Evolutionary conservation across 495 filamentous ascomycete species (phyloP).

Genomic region (Tirmania nivea): DNA sequence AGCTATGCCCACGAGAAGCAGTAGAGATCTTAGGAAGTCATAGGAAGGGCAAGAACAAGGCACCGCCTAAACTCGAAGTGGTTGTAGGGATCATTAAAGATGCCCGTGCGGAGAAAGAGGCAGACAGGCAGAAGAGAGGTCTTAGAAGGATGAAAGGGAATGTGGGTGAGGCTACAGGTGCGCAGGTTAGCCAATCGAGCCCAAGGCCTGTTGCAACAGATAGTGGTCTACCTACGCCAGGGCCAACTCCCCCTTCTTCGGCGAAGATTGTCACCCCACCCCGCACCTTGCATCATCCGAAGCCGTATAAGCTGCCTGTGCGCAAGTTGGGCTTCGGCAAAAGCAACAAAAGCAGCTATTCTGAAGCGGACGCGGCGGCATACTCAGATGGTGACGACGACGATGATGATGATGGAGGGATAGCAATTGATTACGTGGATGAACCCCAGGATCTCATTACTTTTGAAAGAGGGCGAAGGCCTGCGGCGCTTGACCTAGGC

Average conservation of each 20-base stretch:
- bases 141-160: not conserved
- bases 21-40: not conserved
- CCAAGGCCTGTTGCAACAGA: constrained; percentile 1
- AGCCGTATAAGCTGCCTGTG: not conserved
- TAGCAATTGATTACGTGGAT: not conserved
- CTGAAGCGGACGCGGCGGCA: not conserved
- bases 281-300: not conserved
- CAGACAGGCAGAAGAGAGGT: not conserved
- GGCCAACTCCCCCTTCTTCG: constrained; percentile 10
- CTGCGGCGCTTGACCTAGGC: not conserved
- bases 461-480: not conserved
- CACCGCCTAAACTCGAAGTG: not conserved
- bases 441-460: not conserved
- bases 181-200: not conserved
- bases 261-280: not conserved
- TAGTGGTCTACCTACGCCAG: constrained; percentile 13
- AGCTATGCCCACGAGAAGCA: not conserved
- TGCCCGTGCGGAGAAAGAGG: not conserved
- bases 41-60: not conserved
- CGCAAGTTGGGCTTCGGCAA: not conserved
- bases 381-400: not conserved
- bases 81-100: not conserved
- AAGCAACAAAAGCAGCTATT: not conserved
- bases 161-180: constrained; percentile 1
- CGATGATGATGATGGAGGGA: not conserved